Conservation (phyloP, 2,329 filamentous ascomycete species). For the Pseudogymnoascus sp. region DNA sequence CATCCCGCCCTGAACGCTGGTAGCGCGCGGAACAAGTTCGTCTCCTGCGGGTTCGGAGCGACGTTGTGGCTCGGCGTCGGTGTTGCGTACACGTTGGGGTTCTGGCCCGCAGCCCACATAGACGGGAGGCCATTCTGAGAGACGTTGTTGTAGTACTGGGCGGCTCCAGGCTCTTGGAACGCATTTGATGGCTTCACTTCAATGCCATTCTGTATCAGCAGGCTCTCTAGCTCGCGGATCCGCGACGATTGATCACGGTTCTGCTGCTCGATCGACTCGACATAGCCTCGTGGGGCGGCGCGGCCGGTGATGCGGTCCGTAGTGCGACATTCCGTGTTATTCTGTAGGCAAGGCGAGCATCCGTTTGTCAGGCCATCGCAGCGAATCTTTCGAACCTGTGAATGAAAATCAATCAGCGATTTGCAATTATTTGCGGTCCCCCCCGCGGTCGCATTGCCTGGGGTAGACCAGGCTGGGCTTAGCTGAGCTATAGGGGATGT, state of each 20-base stretch:
- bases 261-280: slow-evolving; percentile 67
- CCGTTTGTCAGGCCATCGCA: slow-evolving; percentile 75
- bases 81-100: slow-evolving; percentile 9
- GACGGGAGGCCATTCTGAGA: slow-evolving; percentile 13
- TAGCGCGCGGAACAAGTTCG: slow-evolving; percentile 19
- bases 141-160: slow-evolving; percentile 16
- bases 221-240: slow-evolving; percentile 59
- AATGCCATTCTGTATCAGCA: slow-evolving; percentile 52
- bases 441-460: not conserved
- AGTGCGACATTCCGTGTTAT: slow-evolving; percentile 67
- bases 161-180: slow-evolving; percentile 21
- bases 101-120: slow-evolving; percentile 17
- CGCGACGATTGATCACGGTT: slow-evolving; percentile 58
- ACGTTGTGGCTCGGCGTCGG: not conserved
- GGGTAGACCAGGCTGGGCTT: slow-evolving; percentile 9
- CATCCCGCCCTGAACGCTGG: slow-evolving; percentile 26
- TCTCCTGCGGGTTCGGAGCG: slow-evolving; percentile 15
- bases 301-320: slow-evolving; percentile 81
- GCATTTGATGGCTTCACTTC: slow-evolving; percentile 43
- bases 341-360: slow-evolving; percentile 72
- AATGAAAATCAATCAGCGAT: slow-evolving; percentile 13
- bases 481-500: not conserved
- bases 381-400: slow-evolving; percentile 72
- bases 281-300: slow-evolving; percentile 68
- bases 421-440: not conserved